Percentiles rank a stretch among this genome's conserved stretches.
phyloP scores from a whole-genome alignment of 2,329 filamentous ascomycete genomes.

The Fusarium sp. region DNA sequence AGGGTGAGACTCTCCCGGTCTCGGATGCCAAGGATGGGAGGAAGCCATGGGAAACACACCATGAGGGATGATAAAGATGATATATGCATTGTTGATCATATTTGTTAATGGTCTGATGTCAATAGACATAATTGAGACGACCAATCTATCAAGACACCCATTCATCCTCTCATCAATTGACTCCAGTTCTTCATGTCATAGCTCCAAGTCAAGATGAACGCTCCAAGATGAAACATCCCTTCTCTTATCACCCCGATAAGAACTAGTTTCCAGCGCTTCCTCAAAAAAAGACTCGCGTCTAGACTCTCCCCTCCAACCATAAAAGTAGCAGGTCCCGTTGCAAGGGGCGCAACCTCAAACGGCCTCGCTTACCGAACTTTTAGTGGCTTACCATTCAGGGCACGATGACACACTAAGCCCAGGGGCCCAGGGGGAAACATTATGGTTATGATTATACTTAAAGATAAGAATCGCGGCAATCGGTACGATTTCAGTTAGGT shows the following conservation, averaged over 20 bases:
- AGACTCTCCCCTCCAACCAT: not conserved
- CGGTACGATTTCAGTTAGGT: not conserved
- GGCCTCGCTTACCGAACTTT: not conserved
- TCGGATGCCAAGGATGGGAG: not conserved
- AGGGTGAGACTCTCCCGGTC: slow-evolving; percentile 1
- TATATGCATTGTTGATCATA: accelerated
- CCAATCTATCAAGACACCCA: accelerated
- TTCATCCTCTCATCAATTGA: not conserved
- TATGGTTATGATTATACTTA: not conserved
- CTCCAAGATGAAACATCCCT: not conserved
- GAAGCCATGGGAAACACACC: not conserved
- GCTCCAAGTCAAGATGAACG: not conserved
- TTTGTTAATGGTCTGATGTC: too few relatives aligned
- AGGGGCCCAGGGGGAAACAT: not conserved
- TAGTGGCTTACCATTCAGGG: not conserved
- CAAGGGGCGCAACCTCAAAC: slow-evolving; percentile 4
- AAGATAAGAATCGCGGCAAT: not conserved
- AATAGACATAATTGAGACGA: too few relatives aligned
- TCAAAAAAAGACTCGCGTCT: not conserved
- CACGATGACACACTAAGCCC: not conserved
- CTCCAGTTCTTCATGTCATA: not conserved
- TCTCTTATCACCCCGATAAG: not conserved
- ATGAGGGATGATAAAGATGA: accelerated
- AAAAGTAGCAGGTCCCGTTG: not conserved
- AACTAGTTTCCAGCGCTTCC: not conserved